Evolutionary conservation across 2,329 filamentous ascomycete genomes (phyloP), one percentile per base, ranked within the genome.

Genomic region (Lecanicillium sp.): DNA sequence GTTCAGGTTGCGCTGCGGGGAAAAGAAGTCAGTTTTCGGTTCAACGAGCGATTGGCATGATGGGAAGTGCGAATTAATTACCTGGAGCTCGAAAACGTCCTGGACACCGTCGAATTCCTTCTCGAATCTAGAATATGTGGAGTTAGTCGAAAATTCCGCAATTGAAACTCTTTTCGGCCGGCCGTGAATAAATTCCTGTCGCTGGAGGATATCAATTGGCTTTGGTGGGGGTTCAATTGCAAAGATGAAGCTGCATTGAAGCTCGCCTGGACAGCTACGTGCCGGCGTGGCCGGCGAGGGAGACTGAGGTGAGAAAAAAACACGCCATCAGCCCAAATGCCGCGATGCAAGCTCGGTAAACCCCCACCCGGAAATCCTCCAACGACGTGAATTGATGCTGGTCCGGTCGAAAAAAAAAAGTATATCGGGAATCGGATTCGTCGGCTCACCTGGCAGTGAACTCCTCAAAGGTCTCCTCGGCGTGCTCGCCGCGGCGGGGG

Each of bases 61-160:
- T 21, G 14, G 4, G 8, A 12, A 14, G n/a, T 14, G 14, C 5
- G 2, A 20, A 17, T n/a, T 17, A 67, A 79, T 66, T 83, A 95
- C 90, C 89, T 96, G 90, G 66, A 98, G 89, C 84, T 98, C 93
- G 72, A 98, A 98, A 66, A 97, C 91, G 76, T 98, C 93, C 75
- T 97, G 89, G 58, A 98, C 93, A 65, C 75, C 73, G 55, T 98
- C 91, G 67, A 98, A 98, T 76, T 98, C 93, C 83, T 96, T 96
- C 82, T 98, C 93, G 67, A 95, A 98, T 77, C 93, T 98, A 68
- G 64, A 46, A 33, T 21, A 41, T 40, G 29, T 24, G 9, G 8
- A 20, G 29, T 48, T 41, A 48, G 45, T 41, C 1, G 30, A 42
- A 48, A 46, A 44, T 48, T 45, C 44, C 43, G 37, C 37, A 54